Base-by-base conservation (phyloP, 73 alveolate species). In the Paramecium caudatum region DNA sequence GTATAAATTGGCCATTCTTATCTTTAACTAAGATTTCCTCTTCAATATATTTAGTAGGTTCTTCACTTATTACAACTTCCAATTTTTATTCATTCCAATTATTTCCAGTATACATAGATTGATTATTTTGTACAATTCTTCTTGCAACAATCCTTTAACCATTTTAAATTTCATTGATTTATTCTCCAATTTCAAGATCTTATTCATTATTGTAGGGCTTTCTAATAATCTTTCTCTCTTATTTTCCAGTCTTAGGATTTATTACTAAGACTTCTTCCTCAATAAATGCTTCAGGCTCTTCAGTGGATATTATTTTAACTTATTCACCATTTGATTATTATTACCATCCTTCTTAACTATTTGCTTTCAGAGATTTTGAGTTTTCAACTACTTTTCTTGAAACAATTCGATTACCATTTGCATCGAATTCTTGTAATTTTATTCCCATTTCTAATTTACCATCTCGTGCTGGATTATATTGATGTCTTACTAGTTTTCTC, bases 101-200 rank as follows among this genome's bases (percentile, higher is more conserved):
- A 10, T 21, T 1, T 55, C 15, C 23, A 27, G 45, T 21, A 55
- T 55, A 55, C 10, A 55, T 55, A 12, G 80, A 55, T 21, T 55
- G 7, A 55, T 55, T 43, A 55, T 55, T 55, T 23, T 55, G 30
- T 55, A 55, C 45, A 23, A 55, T 55, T 23, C 80, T 55, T 55
- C 80, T 17, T 9, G 80, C 80, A 55, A 55, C 80, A 23, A 55
- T 43, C 30, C 80, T 55, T 55, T 55, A 55, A 27, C 80, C 80
- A 55, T 55, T 21, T 9, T 55, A 27, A 17, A 55, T 23, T 55
- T 55, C 80, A 55, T 55, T 55, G 37, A 55, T 55, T 55, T 37
- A 55, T 55, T 55, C 80, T 23, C 80, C 80, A 19, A 55, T 1
- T 27, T 55, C 80, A 9, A 55, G 21, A 55, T 55, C 80, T 27